Evolutionary conservation across 1,284 basidiomycete species (phyloP), one percentile per base, ranked within the genome.

Genomic region (Coniferiporia sulphurascens): DNA sequence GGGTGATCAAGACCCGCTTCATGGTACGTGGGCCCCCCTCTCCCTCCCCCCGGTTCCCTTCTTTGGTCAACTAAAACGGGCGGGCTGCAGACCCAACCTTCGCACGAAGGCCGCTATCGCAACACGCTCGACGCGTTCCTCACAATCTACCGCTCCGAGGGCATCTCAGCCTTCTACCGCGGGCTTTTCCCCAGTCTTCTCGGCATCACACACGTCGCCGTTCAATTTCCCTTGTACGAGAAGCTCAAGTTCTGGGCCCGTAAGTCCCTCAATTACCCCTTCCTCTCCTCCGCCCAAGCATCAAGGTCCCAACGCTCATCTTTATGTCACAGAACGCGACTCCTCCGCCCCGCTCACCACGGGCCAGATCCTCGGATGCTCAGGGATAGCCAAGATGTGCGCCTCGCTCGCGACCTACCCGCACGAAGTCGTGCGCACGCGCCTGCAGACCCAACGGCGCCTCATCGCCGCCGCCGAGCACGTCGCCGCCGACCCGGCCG

Each of bases 1-100:
- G 95, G 95, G 93, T 98, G 46, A 94, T 98, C 72, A 97, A 97
- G 78, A 97, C 95, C 19, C 85, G 95, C 22, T 97, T 97, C 74
- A 96, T 97, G 95, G 94, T 95, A 70, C 68, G 83, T 77, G 48
- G 46, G 41, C 17, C n/a, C 56, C 1, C 52, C 9, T 1, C n/a
- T n/a, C n/a, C n/a, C n/a, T n/a, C n/a, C n/a, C n/a, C n/a, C n/a
- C n/a, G n/a, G n/a, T n/a, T n/a, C n/a, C n/a, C n/a, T n/a, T n/a
- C n/a, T n/a, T n/a, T n/a, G n/a, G n/a, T n/a, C n/a, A n/a, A 19
- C 27, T 51, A n/a, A 51, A 13, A 8, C 48, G 55, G 46, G n/a
- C n/a, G 5, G 48, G n/a, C 60, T 46, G 27, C 70, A 90, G 89
- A 91, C 87, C n/a, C 89, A 90, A 71, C 82, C 86, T 27, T 78